Evolutionary conservation across 2,329 filamentous ascomycete species (phyloP).

Genomic region (Paraphoma chrysanthemicola): DNA sequence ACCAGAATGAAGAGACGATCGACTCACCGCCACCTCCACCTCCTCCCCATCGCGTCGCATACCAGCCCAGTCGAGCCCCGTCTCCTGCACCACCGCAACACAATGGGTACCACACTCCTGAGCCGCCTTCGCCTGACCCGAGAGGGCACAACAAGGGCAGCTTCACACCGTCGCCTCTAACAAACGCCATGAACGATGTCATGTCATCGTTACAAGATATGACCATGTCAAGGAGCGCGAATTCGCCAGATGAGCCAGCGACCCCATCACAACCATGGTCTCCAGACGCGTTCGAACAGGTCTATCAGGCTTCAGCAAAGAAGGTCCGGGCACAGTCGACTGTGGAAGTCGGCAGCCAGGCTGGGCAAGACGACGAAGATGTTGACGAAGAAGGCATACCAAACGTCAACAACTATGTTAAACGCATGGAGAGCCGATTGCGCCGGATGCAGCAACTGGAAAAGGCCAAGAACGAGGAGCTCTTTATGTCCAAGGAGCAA

Average conservation of each 20-base stretch:
- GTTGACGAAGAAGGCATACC: slow-evolving; percentile 68
- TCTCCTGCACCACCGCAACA: slow-evolving; percentile 42
- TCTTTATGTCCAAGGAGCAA: slow-evolving; percentile 54
- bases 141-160: slow-evolving; percentile 31
- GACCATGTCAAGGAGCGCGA: slow-evolving; percentile 64
- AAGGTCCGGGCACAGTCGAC: slow-evolving; percentile 69
- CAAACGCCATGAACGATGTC: slow-evolving; percentile 97
- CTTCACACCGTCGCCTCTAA: slow-evolving; percentile 84
- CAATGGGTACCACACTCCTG: slow-evolving; percentile 64
- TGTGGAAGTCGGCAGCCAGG: slow-evolving; percentile 67
- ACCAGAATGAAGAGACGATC: slow-evolving; percentile 23
- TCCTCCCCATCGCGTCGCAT: slow-evolving; percentile 73
- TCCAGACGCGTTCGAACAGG: slow-evolving; percentile 79
- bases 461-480: slow-evolving; percentile 52
- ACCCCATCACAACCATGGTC: slow-evolving; percentile 80
- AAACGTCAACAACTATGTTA: slow-evolving; percentile 83
- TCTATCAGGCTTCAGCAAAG: slow-evolving; percentile 52
- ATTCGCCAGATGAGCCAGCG: slow-evolving; percentile 62
- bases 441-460: slow-evolving; percentile 69
- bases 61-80: slow-evolving; percentile 52
- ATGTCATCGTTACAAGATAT: slow-evolving; percentile 95
- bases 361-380: slow-evolving; percentile 54
- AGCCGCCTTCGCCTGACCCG: slow-evolving; percentile 69
- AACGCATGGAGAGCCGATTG: slow-evolving; percentile 87
- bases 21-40: slow-evolving; percentile 81